These are phyloP conservation scores for Castanea sativa DNA, from an alignment of 306 rosid species.

Conservation along the genomic window DNA sequence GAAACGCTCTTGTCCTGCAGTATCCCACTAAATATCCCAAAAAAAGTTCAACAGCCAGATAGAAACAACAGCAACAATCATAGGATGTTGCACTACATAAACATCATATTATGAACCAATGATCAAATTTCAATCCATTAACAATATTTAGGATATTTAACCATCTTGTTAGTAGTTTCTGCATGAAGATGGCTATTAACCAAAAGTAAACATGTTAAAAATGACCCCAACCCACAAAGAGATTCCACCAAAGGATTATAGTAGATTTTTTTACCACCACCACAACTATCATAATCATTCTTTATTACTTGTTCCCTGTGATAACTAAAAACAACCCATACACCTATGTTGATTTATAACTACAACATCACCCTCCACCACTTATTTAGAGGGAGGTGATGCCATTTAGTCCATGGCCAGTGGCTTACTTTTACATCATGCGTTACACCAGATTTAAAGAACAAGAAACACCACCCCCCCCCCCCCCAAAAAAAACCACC, in stretches of 20 bases:
- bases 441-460: too few species aligned
- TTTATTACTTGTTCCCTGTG: neutral
- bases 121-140: neutral
- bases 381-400: neutral
- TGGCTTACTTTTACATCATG: neutral
- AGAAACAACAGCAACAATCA: neutral
- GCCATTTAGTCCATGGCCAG: neutral
- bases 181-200: neutral
- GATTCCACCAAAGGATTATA: neutral
- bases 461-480: neutral
- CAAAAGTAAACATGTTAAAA: neutral
- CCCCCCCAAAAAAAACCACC: neutral
- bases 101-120: neutral
- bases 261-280: neutral
- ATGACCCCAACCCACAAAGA: neutral
- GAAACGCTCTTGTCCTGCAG: slow-evolving; percentile 63
- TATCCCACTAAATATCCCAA: slow-evolving; percentile 42
- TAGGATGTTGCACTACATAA: neutral
- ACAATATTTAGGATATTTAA: neutral
- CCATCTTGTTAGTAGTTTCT: neutral
- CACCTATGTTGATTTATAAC: neutral
- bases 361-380: neutral
- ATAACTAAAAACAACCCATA: neutral
- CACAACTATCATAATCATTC: neutral
- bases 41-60: neutral